These are phyloP conservation scores for Heliocybe sulcata DNA, from an alignment of 1,284 basidiomycete species.

Conservation along the genomic window DNA sequence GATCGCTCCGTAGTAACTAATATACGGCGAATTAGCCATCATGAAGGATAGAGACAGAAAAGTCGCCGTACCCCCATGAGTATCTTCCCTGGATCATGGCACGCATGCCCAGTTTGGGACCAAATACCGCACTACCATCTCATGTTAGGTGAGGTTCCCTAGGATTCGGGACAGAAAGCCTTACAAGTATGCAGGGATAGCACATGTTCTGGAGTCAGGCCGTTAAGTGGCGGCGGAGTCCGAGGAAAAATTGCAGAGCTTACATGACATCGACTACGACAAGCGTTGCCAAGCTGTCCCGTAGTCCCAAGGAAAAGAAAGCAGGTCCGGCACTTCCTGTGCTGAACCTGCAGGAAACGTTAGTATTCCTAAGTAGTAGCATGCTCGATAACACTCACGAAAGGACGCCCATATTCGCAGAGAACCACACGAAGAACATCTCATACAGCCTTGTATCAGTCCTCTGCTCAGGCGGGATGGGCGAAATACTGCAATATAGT, in stretches of 20 bases:
- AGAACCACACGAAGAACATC: constrained; percentile 73
- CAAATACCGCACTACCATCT: constrained; percentile 62
- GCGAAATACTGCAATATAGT: constrained; percentile 29
- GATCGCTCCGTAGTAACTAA: constrained; percentile 61
- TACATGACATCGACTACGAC: constrained; percentile 69
- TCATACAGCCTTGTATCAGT: constrained; percentile 60
- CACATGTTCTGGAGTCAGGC: background rate
- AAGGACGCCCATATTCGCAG: constrained; percentile 67
- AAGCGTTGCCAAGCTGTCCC: constrained; percentile 68
- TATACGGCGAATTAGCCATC: background rate
- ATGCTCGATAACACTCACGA: constrained; percentile 35
- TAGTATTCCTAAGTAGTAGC: background rate
- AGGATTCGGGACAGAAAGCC: constrained; percentile 2
- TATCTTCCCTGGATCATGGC: constrained; percentile 81
- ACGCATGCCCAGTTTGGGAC: constrained; percentile 78
- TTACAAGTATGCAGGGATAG: constrained; percentile 57
- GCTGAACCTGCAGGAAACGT: constrained; percentile 46
- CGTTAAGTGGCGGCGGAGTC: background rate
- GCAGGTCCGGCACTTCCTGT: constrained; percentile 68
- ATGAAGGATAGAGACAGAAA: background rate
- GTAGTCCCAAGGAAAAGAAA: constrained; percentile 58
- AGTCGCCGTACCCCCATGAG: constrained; percentile 57
- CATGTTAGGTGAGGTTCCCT: background rate
- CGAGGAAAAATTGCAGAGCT: constrained; percentile 12
- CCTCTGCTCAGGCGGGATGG: constrained; percentile 41